These are phyloP conservation scores for Myriosclerotinia curreyana DNA, from an alignment of 2,329 filamentous ascomycete species.

Conservation along the genomic window DNA sequence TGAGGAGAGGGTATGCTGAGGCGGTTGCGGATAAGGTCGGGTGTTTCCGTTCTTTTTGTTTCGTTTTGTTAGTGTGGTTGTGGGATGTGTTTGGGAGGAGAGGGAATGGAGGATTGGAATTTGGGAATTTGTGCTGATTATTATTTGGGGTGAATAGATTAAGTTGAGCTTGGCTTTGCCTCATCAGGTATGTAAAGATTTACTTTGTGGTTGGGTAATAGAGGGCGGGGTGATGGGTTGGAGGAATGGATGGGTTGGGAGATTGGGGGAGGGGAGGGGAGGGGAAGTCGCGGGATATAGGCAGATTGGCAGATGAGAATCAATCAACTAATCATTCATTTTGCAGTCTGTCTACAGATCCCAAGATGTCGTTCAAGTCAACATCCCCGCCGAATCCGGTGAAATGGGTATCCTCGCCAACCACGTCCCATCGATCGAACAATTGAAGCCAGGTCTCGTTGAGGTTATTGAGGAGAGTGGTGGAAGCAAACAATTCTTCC, in stretches of 20 bases:
- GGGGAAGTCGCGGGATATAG: constrained; percentile 1
- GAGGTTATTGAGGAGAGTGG: constrained; percentile 94
- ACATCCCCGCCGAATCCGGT: constrained; percentile 95
- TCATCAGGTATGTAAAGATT: constrained; percentile 77
- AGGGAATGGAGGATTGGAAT: not conserved
- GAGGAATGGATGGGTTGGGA: not conserved
- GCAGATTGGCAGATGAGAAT: not conserved
- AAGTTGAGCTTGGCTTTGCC: constrained; percentile 97
- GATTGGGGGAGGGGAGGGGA: too few relatives aligned
- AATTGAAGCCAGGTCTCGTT: constrained; percentile 93
- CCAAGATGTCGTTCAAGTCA: constrained; percentile 84
- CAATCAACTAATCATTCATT: constrained; percentile 38
- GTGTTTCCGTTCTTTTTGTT: constrained; percentile 21
- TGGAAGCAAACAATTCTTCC: constrained; percentile 93
- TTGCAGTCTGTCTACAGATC: constrained; percentile 67
- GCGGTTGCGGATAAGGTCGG: constrained; percentile 77
- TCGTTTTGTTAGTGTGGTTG: not conserved
- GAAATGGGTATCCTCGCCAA: constrained; percentile 99
- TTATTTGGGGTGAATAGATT: constrained; percentile 54
- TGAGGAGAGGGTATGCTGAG: constrained; percentile 89
- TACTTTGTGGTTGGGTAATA: constrained; percentile 1
- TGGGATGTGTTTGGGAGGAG: not conserved
- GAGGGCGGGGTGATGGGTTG: constrained; percentile 12
- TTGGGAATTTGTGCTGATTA: constrained; percentile 29
- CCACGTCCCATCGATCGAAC: constrained; percentile 98